phyloP scores from a whole-genome alignment of 352 stramenopile genomes.

The Phytophthora ramorum region DNA sequence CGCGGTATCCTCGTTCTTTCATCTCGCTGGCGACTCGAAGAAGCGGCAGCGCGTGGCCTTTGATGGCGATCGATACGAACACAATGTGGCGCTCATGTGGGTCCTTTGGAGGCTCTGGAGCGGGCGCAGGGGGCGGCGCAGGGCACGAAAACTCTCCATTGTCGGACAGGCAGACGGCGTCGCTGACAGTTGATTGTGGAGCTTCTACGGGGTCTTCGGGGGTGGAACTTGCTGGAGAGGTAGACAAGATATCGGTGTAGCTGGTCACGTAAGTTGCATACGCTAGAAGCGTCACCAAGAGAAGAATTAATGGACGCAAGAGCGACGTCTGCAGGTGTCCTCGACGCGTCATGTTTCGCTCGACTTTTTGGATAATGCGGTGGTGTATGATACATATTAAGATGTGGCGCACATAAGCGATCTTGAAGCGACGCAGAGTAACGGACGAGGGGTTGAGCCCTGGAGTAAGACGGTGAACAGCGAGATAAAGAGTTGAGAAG shows the following conservation, averaged over 20 bases:
- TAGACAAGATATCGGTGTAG: constrained; percentile 18
- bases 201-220: constrained; percentile 10
- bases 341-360: constrained; percentile 16
- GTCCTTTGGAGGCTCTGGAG: constrained; percentile 17
- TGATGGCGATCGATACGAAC: constrained; percentile 86
- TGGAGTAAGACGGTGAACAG: constrained; percentile 1
- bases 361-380: background rate
- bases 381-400: background rate
- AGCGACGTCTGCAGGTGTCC: constrained; percentile 8
- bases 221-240: constrained; percentile 14
- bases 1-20: constrained; percentile 69
- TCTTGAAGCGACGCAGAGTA: constrained; percentile 35
- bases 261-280: constrained; percentile 24
- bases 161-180: constrained; percentile 23
- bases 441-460: constrained; percentile 19
- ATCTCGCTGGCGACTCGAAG: constrained; percentile 82
- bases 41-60: constrained; percentile 79
- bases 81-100: constrained; percentile 60
- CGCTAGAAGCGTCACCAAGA: constrained; percentile 22
- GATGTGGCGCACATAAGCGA: constrained; percentile 15
- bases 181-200: constrained; percentile 10
- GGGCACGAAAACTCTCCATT: constrained; percentile 26
- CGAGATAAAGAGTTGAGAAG: background rate
- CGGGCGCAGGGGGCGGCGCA: background rate
- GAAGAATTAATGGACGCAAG: constrained; percentile 18